phyloP scores from a whole-genome alignment of 345 rosid genomes.

The Populus nigra region DNA sequence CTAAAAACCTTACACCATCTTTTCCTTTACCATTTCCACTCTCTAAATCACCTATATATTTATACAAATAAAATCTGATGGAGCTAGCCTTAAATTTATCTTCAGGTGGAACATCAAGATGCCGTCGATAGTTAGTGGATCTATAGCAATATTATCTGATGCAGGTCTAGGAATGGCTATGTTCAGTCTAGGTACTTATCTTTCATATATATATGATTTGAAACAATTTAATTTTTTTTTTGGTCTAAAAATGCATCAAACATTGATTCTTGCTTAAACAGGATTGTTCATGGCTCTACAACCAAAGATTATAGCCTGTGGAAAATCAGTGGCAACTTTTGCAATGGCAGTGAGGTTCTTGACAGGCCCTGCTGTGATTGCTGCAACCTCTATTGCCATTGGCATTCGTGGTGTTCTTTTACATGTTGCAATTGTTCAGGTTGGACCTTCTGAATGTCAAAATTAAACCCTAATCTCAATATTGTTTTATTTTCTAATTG shows the following conservation, averaged over 20 bases:
- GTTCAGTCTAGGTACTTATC: constrained; percentile 67
- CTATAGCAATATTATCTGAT: constrained; percentile 67
- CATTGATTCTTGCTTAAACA: constrained; percentile 10
- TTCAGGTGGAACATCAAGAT: constrained; percentile 67
- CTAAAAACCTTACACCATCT: background rate
- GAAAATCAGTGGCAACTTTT: constrained; percentile 74
- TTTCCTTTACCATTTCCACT: background rate
- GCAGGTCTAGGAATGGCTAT: constrained; percentile 90
- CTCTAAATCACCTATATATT: background rate
- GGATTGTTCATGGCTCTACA: constrained; percentile 84
- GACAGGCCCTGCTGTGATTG: constrained; percentile 84
- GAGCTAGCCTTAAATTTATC: background rate
- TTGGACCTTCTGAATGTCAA: background rate
- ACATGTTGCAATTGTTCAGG: constrained; percentile 78
- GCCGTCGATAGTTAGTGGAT: constrained; percentile 67
- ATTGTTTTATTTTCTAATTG: background rate
- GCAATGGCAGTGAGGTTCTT: constrained; percentile 81
- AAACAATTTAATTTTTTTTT: too few species aligned
- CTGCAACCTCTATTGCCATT: constrained; percentile 77
- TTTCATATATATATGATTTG: background rate
- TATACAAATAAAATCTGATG: too few species aligned
- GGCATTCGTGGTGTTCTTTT: constrained; percentile 72
- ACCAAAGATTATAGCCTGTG: constrained; percentile 77
- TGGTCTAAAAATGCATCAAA: too few species aligned
- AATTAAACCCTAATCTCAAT: background rate